Evolutionary conservation across 2,329 filamentous ascomycete species (phyloP).

Genomic region (Ophiocordyceps camponoti-rufipedis): DNA sequence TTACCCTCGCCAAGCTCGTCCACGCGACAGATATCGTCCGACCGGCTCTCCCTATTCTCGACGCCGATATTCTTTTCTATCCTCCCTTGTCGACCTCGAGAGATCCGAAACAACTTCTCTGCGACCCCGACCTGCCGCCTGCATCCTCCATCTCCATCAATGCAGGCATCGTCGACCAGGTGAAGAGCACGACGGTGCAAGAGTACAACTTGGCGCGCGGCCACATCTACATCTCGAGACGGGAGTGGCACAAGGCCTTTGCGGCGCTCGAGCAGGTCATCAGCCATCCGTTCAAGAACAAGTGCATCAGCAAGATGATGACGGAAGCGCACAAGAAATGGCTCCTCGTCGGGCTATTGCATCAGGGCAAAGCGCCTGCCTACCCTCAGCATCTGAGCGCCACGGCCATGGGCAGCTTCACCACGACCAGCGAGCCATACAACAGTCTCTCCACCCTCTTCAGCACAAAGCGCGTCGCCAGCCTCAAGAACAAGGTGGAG

Average conservation of each 20-base stretch:
- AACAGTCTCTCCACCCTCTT: constrained; percentile 53
- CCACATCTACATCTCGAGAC: constrained; percentile 42
- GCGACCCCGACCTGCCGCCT: constrained; percentile 26
- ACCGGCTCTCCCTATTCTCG: constrained; percentile 40
- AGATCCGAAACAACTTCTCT: constrained; percentile 20
- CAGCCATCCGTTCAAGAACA: constrained; percentile 44
- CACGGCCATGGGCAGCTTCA: constrained; percentile 36
- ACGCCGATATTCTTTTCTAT: constrained; percentile 48
- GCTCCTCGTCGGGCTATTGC: constrained; percentile 58
- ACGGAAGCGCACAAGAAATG: constrained; percentile 85
- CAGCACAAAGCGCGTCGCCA: constrained; percentile 29
- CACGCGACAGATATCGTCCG: constrained; percentile 33
- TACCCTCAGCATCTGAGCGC: constrained; percentile 37
- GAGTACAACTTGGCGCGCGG: constrained; percentile 50
- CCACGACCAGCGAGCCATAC: constrained; percentile 49
- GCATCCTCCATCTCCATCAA: constrained; percentile 39
- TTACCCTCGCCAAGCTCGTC: constrained; percentile 38
- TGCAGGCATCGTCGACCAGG: constrained; percentile 35
- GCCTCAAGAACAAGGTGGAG: constrained; percentile 42
- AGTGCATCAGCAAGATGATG: constrained; percentile 57
- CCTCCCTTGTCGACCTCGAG: constrained; percentile 25
- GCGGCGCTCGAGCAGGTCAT: constrained; percentile 47
- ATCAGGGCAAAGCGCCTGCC: constrained; percentile 38
- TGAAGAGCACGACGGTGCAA: constrained; percentile 36
- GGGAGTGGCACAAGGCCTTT: constrained; percentile 43